phyloP scores from a whole-genome alignment of 257 asterid species.

The Penstemon eatonii region DNA sequence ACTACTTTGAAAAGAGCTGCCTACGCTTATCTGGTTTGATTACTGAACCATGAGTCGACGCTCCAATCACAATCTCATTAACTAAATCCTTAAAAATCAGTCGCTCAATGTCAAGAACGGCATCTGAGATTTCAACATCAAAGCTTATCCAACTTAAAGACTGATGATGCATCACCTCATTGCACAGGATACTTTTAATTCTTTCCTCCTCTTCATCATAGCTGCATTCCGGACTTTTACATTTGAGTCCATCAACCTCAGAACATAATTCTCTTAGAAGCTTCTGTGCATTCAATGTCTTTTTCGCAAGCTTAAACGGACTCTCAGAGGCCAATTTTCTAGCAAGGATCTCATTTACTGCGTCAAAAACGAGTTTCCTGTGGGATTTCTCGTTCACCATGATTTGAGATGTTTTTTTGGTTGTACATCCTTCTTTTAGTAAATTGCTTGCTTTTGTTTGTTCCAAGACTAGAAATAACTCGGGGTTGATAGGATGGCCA shows the following conservation, averaged over 20 bases:
- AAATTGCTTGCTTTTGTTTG: constrained; percentile 67
- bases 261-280: constrained; percentile 73
- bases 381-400: constrained; percentile 43
- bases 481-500: constrained; percentile 87
- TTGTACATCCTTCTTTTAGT: constrained; percentile 35
- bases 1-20: constrained; percentile 49
- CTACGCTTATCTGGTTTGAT: constrained; percentile 51
- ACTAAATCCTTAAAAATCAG: constrained; percentile 82
- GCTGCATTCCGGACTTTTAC: constrained; percentile 40
- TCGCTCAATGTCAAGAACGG: constrained; percentile 78
- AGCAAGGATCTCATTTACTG: constrained; percentile 76
- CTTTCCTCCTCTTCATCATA: constrained; percentile 53
- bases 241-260: constrained; percentile 66
- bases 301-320: constrained; percentile 38
- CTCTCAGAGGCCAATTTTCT: constrained; percentile 43
- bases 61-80: constrained; percentile 74
- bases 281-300: constrained; percentile 61
- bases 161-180: constrained; percentile 52
- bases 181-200: constrained; percentile 55
- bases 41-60: constrained; percentile 45
- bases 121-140: constrained; percentile 57
- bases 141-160: constrained; percentile 60
- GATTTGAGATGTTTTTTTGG: constrained; percentile 34
- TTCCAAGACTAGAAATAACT: constrained; percentile 88
- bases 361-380: constrained; percentile 73